Evolutionary conservation across 2,329 filamentous ascomycete genomes (phyloP).

Genomic region (Fusarium pilosicola): DNA sequence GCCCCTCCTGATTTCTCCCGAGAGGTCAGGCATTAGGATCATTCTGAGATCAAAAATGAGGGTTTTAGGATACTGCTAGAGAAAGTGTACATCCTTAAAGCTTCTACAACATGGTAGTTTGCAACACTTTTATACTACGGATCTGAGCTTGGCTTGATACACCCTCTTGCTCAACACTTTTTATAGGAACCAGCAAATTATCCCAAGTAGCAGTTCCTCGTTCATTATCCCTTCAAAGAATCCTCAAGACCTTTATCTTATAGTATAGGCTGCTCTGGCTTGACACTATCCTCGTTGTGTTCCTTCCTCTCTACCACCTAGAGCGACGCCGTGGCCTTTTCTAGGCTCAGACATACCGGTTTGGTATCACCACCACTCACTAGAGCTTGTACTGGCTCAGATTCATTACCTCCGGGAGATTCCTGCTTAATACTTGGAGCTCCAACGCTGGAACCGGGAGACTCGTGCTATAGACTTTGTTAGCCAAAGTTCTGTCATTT

Average conservation of each 20-base stretch:
- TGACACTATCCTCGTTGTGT: background rate
- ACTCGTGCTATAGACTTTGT: background rate
- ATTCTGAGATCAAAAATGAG: background rate
- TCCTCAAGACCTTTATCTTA: background rate
- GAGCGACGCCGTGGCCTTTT: background rate
- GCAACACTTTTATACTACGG: accelerated
- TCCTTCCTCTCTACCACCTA: background rate
- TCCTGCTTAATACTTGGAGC: background rate
- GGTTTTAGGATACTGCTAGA: background rate
- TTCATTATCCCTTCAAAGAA: background rate
- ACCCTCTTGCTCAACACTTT: accelerated
- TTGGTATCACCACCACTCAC: background rate
- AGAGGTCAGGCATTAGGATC: background rate
- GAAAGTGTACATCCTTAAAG: too few relatives aligned
- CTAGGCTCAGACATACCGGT: background rate
- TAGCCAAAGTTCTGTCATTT: background rate
- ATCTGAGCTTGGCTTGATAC: too few relatives aligned
- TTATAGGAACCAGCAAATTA: background rate
- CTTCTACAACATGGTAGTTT: accelerated
- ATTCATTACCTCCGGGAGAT: background rate
- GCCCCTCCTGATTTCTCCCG: too few relatives aligned
- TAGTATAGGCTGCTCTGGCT: too few relatives aligned
- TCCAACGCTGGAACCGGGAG: background rate
- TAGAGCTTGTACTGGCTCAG: background rate
- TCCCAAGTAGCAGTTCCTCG: background rate